These are phyloP conservation scores for Nicotiana tomentosiformis DNA, from an alignment of 257 asterid genomes.

Conservation along the genomic window DNA sequence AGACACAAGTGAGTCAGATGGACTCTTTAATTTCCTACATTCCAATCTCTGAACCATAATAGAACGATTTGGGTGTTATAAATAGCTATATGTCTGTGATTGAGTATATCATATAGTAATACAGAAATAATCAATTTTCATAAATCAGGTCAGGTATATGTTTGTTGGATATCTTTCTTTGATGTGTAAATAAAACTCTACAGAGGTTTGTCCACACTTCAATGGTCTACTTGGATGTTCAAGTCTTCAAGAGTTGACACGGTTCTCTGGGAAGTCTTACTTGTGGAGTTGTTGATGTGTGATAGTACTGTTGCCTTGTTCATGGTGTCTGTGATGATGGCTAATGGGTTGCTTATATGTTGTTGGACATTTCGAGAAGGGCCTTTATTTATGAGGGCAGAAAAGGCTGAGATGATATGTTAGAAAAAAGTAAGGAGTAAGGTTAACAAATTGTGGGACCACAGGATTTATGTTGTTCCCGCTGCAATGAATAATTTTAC, in stretches of 20 bases:
- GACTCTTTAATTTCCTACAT: not conserved
- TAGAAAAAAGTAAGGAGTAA: not conserved
- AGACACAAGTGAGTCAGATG: not conserved
- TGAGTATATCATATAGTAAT: not conserved
- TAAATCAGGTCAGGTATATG: not conserved
- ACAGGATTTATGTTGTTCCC: not conserved
- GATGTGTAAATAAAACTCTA: not conserved
- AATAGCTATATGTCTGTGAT: not conserved
- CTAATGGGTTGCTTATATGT: not conserved
- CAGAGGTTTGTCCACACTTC: not conserved
- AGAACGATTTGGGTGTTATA: not conserved
- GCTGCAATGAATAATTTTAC: not conserved
- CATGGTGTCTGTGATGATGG: not conserved
- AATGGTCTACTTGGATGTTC: not conserved
- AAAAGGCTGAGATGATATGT: not conserved
- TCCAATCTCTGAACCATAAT: not conserved
- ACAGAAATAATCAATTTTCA: too few species aligned
- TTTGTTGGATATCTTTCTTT: not conserved
- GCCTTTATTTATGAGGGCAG: not conserved
- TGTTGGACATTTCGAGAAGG: not conserved
- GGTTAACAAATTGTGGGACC: not conserved
- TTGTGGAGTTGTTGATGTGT: not conserved
- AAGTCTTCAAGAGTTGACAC: not conserved
- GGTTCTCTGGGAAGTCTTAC: not conserved
- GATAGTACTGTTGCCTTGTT: not conserved